Conservation (phyloP, 2,329 filamentous ascomycete genomes). For the Colletotrichum sp. region DNA sequence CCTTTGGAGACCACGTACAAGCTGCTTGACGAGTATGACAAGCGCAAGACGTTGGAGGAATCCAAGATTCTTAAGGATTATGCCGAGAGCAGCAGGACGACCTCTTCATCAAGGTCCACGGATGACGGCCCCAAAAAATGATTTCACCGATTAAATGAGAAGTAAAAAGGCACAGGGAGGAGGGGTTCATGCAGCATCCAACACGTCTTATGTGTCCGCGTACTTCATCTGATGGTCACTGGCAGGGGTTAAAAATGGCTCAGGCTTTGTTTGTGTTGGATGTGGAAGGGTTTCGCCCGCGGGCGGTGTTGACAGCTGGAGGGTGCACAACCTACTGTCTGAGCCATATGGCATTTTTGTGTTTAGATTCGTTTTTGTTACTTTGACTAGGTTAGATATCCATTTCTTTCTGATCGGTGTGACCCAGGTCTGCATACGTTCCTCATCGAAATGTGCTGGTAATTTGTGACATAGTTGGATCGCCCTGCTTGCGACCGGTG, state of each 20-base stretch:
- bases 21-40: conserved; percentile 25
- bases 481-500: not conserved
- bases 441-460: not conserved
- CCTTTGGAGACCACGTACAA: conserved; percentile 26
- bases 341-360: not conserved
- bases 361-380: not conserved
- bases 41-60: conserved; percentile 21
- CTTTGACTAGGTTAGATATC: not conserved
- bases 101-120: conserved; percentile 21
- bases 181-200: not conserved
- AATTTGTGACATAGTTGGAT: not conserved
- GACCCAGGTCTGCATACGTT: not conserved
- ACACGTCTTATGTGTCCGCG: not conserved
- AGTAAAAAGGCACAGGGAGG: not conserved
- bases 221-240: not conserved
- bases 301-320: not conserved
- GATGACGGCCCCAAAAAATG: not conserved
- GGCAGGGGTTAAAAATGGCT: not conserved
- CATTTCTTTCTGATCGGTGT: not conserved
- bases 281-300: not conserved
- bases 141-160: not conserved
- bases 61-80: conserved; percentile 20
- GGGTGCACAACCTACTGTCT: not conserved
- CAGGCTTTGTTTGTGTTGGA: not conserved
- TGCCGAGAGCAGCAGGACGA: conserved; percentile 14